Conservation (phyloP, 768 basidiomycete species). For the Mycena galericulata region DNA sequence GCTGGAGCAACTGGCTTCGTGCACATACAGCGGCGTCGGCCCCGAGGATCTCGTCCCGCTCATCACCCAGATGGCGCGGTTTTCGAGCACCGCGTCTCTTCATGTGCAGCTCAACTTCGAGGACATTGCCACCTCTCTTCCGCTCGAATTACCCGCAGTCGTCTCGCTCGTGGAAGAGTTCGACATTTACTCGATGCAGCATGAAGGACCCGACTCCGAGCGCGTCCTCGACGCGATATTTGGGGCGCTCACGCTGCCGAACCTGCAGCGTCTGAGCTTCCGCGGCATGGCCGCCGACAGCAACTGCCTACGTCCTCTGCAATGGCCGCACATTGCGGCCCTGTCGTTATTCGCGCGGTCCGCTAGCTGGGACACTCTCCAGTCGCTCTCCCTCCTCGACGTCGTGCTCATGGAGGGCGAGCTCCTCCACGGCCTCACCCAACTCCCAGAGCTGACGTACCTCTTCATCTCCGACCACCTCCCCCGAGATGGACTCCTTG, state of each 20-base stretch:
- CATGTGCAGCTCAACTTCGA: neutral
- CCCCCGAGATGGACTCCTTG: neutral
- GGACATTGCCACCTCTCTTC: neutral
- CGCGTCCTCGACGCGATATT: constrained; percentile 1
- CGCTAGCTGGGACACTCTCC: neutral
- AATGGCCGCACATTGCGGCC: neutral
- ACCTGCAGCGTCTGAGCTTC: neutral
- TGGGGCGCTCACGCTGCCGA: neutral
- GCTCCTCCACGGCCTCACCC: neutral
- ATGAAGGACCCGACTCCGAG: neutral
- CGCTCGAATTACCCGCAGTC: neutral
- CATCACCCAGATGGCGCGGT: neutral
- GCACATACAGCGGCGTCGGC: neutral
- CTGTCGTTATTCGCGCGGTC: constrained; percentile 1
- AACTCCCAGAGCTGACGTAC: neutral
- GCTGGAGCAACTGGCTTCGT: neutral
- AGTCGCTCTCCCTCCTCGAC: neutral
- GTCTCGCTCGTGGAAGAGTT: neutral
- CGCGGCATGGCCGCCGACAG: neutral
- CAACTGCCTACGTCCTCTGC: neutral
- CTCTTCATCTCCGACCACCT: constrained; percentile 10
- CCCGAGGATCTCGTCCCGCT: neutral
- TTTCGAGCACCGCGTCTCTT: neutral
- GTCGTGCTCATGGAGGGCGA: neutral
- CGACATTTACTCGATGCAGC: neutral